A percentile compares a stretch with the other conserved stretches of the same genome.
Conservation (phyloP, 179 eudicot species). For the Amaranthus tricolor region DNA sequence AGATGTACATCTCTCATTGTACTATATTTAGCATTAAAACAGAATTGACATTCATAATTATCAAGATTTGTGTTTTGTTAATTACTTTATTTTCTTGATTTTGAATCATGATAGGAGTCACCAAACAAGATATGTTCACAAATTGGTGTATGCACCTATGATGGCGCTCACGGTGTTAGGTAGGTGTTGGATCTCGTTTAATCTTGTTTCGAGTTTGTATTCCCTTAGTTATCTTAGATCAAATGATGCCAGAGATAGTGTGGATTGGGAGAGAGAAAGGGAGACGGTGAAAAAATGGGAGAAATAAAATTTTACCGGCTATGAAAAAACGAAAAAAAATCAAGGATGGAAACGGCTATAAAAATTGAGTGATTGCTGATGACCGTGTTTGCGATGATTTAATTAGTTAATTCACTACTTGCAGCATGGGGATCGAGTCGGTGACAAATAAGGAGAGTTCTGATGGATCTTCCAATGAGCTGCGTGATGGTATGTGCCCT, state of each 20-base stretch:
- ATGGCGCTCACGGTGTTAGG: slow-evolving; percentile 45
- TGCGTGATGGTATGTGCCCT: slow-evolving; percentile 50
- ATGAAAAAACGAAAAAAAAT: not conserved
- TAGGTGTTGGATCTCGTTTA: slow-evolving; percentile 17
- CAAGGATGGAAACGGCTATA: not conserved
- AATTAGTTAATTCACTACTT: slow-evolving; percentile 6
- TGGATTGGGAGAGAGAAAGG: too few relatives aligned
- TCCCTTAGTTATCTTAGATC: too few relatives aligned
- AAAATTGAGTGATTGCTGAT: not conserved
- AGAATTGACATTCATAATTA: too few relatives aligned
- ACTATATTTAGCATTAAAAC: not conserved
- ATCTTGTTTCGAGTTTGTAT: not conserved
- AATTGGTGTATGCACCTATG: slow-evolving; percentile 45
- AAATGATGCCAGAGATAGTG: too few relatives aligned
- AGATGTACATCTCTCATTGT: not conserved
- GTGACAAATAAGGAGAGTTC: slow-evolving; percentile 53
- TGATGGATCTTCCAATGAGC: slow-evolving; percentile 32
- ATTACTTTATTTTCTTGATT: slow-evolving; percentile 2
- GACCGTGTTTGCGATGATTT: not conserved
- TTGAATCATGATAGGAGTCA: slow-evolving; percentile 24
- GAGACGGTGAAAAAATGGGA: too few relatives aligned
- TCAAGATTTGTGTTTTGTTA: not conserved
- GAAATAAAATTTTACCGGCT: too few relatives aligned
- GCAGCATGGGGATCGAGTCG: slow-evolving; percentile 72
- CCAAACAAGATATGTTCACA: slow-evolving; percentile 44